Base-by-base conservation (phyloP, 306 rosid genomes). In the Rubus parviflorus region DNA sequence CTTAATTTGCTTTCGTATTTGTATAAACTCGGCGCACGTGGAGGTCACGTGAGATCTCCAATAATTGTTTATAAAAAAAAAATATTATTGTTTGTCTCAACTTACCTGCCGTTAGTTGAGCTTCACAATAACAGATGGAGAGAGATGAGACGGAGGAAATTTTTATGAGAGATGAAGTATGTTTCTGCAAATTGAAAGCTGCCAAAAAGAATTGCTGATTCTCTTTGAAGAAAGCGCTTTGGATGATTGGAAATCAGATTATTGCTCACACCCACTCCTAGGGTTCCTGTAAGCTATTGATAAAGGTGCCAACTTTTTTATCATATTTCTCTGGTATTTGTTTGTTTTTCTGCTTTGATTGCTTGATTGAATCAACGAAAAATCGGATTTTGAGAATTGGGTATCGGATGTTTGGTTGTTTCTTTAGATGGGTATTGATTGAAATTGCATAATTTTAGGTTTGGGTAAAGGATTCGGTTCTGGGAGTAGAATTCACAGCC, bases 241-340 rank as follows among this genome's bases (percentile, higher is more conserved):
- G 7, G 38, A 37, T 46, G 42, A 45, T 54, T 47, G 62, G 14
- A 35, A 42, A 62, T 60, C 72, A 14, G 70, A 71, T 45, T 25
- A 42, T 81, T 35, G 17, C 19, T 60, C 35, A 14, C 63, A 47
- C 47, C 63, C 68, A 60, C 53, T 38, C 73, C 60, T 73, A 74
- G 76, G 80, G 77, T 66, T 78, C 52, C 40, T 83, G 57, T 74
- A 62, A 60, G 83, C 81, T 46, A 60, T 42, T 53, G 1, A 37
- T 73, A 14, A 23, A 46, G 78, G 73, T 74, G 41, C 72, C 25
- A n/a, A 38, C 22, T 64, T 30, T 54, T 49, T 23, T 6, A 7
- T 25, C 10, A 37, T 78, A 19, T 47, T 10, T 30, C 30, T 56
- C 40, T 30, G 6, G 7, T 43, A 43, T 42, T 57, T 23, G 14